Conservation (phyloP, 306 rosid genomes). For the Rubus parviflorus region DNA sequence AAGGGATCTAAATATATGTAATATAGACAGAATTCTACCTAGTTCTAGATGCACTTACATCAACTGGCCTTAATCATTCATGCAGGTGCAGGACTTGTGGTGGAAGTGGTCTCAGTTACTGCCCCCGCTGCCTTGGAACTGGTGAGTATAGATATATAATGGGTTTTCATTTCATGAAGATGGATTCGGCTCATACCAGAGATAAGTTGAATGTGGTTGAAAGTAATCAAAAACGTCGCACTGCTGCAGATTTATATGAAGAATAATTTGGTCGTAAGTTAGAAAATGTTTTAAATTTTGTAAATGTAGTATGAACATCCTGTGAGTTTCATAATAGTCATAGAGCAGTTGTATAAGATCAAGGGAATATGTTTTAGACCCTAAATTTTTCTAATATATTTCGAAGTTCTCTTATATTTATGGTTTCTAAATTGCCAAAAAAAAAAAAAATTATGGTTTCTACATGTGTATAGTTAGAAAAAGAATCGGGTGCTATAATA, state of each 20-base stretch:
- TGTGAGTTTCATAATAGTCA: neutral
- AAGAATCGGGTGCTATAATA: neutral
- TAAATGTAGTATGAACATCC: neutral
- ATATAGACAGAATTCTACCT: neutral
- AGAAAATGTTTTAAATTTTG: neutral
- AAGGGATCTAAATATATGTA: neutral
- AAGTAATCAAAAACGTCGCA: constrained; percentile 11
- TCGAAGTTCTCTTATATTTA: neutral
- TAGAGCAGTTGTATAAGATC: too few species aligned
- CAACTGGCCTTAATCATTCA: constrained; percentile 13
- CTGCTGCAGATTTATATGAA: constrained; percentile 28
- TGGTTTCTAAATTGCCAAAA: neutral
- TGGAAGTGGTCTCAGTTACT: constrained; percentile 78
- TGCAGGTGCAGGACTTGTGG: constrained; percentile 77
- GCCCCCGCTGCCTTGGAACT: constrained; percentile 85
- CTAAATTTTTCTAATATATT: neutral
- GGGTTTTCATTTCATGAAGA: constrained; percentile 84
- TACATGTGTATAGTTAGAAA: neutral
- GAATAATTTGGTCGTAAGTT: neutral
- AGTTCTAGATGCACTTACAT: neutral
- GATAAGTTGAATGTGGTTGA: constrained; percentile 29
- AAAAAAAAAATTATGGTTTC: neutral
- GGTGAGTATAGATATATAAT: constrained; percentile 85
- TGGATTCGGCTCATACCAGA: constrained; percentile 32
- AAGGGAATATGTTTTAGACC: neutral